These are phyloP conservation scores for Fusarium sp. DNA, from an alignment of 2,329 filamentous ascomycete species.

Conservation along the genomic window DNA sequence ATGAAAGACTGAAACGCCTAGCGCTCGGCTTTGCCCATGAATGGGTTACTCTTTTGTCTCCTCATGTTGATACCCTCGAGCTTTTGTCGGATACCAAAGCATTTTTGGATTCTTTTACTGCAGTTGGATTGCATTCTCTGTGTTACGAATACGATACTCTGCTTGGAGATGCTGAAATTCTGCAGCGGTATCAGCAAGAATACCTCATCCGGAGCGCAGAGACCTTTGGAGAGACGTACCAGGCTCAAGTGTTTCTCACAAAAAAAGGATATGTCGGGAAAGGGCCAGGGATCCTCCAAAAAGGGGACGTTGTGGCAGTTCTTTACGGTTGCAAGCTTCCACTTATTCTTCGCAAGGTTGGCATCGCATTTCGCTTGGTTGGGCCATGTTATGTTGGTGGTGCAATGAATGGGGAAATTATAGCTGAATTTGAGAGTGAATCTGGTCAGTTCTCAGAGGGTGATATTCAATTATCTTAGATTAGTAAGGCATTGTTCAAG, in stretches of 20 bases:
- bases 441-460: neutral
- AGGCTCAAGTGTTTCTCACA: neutral
- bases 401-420: neutral
- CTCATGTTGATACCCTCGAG: neutral
- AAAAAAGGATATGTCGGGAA: neutral
- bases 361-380: neutral
- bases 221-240: neutral
- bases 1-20: neutral
- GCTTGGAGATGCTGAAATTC: neutral
- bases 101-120: neutral
- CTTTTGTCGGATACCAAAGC: neutral
- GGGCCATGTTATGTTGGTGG: neutral
- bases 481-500: neutral
- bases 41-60: neutral
- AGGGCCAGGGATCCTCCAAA: neutral
- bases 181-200: neutral
- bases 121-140: neutral
- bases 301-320: neutral
- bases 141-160: neutral
- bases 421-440: neutral
- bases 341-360: neutral
- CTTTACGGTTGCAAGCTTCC: neutral
- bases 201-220: neutral
- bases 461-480: neutral
- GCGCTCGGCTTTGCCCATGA: neutral